Evolutionary conservation across 768 basidiomycete genomes (phyloP).

Genomic region (Mycena crocata): DNA sequence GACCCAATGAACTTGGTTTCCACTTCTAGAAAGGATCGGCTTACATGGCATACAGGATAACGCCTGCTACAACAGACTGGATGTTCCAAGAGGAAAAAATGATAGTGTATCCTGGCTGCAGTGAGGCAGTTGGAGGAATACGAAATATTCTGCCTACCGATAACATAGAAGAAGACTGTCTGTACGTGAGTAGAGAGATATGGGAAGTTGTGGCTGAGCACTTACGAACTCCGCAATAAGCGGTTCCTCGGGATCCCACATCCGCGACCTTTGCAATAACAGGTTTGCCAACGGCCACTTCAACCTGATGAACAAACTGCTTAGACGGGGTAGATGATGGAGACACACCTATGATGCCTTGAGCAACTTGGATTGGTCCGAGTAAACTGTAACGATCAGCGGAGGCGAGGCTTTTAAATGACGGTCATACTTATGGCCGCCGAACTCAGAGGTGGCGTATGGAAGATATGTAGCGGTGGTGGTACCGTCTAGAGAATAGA

Average conservation of each 20-base stretch:
- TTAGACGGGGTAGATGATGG: conserved; percentile 10
- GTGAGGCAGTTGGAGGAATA: not conserved
- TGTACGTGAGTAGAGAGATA: not conserved
- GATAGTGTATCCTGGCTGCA: conserved; percentile 57
- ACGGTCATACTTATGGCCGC: conserved; percentile 48
- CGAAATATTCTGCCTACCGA: conserved; percentile 52
- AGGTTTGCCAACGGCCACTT: conserved; percentile 67
- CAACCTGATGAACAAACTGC: not conserved
- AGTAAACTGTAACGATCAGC: conserved; percentile 51
- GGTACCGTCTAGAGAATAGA: conserved; percentile 79
- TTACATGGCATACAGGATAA: conserved; percentile 68
- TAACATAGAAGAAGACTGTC: conserved; percentile 67
- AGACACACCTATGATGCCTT: conserved; percentile 63
- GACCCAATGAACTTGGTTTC: conserved; percentile 39
- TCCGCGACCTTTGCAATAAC: conserved; percentile 81
- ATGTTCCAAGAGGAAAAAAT: conserved; percentile 63
- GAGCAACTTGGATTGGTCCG: conserved; percentile 64
- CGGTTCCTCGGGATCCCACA: conserved; percentile 72
- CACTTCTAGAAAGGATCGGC: conserved; percentile 36
- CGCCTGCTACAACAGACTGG: conserved; percentile 61
- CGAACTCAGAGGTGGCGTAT: conserved; percentile 66
- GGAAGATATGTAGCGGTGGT: conserved; percentile 76
- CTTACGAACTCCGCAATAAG: conserved; percentile 69
- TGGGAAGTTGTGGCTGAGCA: conserved; percentile 23
- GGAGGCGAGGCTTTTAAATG: not conserved